phyloP scores from a whole-genome alignment of 768 basidiomycete species.

The Hebeloma cylindrosporum region DNA sequence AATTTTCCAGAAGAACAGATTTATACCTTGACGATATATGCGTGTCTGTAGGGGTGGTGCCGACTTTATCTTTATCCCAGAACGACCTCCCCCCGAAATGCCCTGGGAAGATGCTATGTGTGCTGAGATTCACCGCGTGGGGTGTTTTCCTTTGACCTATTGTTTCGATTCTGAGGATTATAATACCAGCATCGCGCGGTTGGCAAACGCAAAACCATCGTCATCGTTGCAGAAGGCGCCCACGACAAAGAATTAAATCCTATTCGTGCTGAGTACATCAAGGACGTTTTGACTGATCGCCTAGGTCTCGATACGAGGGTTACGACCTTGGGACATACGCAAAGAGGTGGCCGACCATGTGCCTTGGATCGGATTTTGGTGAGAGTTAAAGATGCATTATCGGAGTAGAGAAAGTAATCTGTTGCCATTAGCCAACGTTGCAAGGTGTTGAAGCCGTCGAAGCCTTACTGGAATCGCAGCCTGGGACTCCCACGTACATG shows the following conservation, averaged over 20 bases:
- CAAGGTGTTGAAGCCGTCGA: constrained; percentile 95
- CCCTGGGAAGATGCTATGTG: constrained; percentile 96
- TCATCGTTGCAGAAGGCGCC: constrained; percentile 97
- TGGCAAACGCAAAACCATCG: constrained; percentile 97
- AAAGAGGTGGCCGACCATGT: constrained; percentile 92
- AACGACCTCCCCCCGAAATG: constrained; percentile 74
- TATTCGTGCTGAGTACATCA: constrained; percentile 91
- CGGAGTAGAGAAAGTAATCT: too few species aligned
- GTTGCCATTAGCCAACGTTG: constrained; percentile 86
- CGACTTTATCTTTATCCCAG: constrained; percentile 97
- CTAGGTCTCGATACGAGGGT: constrained; percentile 94
- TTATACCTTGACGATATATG: neutral
- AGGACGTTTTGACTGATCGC: constrained; percentile 80
- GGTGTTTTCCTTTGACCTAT: constrained; percentile 23
- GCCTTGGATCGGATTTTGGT: constrained; percentile 93
- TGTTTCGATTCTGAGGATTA: neutral
- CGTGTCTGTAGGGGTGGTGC: constrained; percentile 67
- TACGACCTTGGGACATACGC: constrained; percentile 95
- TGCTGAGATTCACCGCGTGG: constrained; percentile 71
- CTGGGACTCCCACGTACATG: constrained; percentile 94
- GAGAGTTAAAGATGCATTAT: too few species aligned
- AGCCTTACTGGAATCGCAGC: constrained; percentile 80
- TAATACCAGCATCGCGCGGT: constrained; percentile 75
- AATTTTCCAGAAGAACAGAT: neutral
- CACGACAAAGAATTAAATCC: constrained; percentile 85